phyloP scores from a whole-genome alignment of 179 eudicot species.

The Dionaea muscipula region DNA sequence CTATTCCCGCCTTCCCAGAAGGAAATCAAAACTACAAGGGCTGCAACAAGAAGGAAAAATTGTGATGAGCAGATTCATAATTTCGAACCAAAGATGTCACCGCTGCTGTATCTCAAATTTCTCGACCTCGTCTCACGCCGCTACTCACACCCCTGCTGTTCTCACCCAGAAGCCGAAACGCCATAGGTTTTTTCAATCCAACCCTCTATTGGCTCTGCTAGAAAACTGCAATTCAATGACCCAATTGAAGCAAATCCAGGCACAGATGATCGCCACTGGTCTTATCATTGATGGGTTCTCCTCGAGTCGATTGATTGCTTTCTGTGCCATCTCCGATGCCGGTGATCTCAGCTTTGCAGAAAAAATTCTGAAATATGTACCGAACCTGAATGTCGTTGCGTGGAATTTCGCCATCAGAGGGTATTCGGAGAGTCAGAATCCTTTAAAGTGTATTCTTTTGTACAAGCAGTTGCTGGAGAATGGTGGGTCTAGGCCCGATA shows the following conservation, averaged over 20 bases:
- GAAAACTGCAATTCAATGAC: slow-evolving; percentile 43
- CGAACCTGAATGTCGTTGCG: slow-evolving; percentile 44
- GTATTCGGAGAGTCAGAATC: slow-evolving; percentile 27
- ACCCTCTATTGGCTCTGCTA: slow-evolving; percentile 45
- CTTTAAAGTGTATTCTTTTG: slow-evolving; percentile 28
- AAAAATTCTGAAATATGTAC: slow-evolving; percentile 20
- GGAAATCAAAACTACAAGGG: no score
- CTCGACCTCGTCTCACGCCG: no score
- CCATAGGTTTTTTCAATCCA: slow-evolving; percentile 50
- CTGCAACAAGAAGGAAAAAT: no score
- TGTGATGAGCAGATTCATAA: no score
- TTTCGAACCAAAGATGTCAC: no score
- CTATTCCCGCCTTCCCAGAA: no score
- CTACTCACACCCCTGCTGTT: no score
- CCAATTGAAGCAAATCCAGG: slow-evolving; percentile 42
- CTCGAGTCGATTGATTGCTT: slow-evolving; percentile 59
- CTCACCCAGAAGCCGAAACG: no score
- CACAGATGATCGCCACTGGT: slow-evolving; percentile 58
- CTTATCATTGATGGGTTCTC: slow-evolving; percentile 42
- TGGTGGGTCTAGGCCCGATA: slow-evolving; percentile 38
- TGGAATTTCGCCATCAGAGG: slow-evolving; percentile 67
- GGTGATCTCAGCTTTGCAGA: slow-evolving; percentile 43
- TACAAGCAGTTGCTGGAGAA: slow-evolving; percentile 42
- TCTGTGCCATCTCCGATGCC: slow-evolving; percentile 52
- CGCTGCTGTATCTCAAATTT: no score